A percentile compares a stretch with the other conserved stretches of the same genome.
Evolutionary conservation across 2,329 filamentous ascomycete genomes (phyloP).

Genomic region (Ophiostoma ulmi): DNA sequence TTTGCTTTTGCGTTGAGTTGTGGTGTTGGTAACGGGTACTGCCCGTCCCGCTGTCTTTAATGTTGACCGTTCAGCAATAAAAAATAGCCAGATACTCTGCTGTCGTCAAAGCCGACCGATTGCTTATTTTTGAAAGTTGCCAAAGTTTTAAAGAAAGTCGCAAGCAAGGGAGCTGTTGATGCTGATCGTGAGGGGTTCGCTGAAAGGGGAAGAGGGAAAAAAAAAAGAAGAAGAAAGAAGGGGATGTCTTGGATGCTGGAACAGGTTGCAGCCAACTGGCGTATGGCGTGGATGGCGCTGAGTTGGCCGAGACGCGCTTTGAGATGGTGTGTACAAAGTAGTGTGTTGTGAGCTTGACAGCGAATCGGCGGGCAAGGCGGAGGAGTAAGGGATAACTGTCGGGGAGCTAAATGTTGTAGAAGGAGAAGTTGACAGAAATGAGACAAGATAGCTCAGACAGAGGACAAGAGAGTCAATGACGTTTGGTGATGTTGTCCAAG

Average conservation of each 20-base stretch:
- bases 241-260: not conserved
- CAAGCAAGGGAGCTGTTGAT: not conserved
- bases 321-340: not conserved
- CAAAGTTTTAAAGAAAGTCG: not conserved
- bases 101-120: too few species aligned
- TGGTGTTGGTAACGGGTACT: not conserved
- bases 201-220: not conserved
- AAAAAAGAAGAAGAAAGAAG: not conserved
- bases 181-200: slow-evolving; percentile 8
- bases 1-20: too few species aligned
- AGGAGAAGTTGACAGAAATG: not conserved
- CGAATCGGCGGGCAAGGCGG: slow-evolving; percentile 15
- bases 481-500: not conserved
- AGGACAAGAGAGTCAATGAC: not conserved
- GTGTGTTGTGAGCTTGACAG: not conserved
- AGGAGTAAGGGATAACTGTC: not conserved
- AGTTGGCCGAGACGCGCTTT: slow-evolving; percentile 15
- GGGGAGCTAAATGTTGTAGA: not conserved
- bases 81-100: not conserved
- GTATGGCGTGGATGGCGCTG: not conserved
- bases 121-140: not conserved
- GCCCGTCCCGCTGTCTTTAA: not conserved
- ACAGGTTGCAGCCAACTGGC: not conserved
- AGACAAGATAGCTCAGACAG: not conserved
- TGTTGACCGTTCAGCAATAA: not conserved